Conservation (phyloP, 345 rosid genomes). For the Luvunga scandens region DNA sequence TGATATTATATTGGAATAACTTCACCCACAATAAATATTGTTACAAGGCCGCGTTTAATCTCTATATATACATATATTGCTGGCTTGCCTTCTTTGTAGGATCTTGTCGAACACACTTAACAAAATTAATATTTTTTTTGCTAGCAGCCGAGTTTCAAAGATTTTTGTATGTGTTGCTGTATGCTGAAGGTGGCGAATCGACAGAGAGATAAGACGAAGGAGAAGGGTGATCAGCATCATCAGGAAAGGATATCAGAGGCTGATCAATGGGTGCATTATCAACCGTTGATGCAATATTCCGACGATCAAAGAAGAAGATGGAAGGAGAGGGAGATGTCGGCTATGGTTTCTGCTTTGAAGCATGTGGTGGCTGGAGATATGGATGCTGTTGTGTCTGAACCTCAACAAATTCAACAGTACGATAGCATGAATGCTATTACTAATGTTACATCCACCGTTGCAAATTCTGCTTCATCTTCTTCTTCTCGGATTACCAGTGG, state of each 20-base stretch:
- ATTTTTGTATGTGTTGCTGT: neutral
- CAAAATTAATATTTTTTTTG: no score
- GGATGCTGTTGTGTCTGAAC: conserved; percentile 18
- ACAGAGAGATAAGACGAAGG: neutral
- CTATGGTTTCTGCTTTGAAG: conserved; percentile 69
- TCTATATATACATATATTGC: neutral
- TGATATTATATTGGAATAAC: neutral
- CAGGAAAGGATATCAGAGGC: neutral
- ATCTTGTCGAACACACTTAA: no score
- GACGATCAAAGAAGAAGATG: conserved; percentile 1
- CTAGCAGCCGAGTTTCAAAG: neutral
- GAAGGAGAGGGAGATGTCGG: conserved; percentile 72
- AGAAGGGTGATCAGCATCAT: neutral
- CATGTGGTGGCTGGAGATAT: conserved; percentile 66
- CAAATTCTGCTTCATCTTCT: neutral
- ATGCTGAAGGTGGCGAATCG: conserved; percentile 40
- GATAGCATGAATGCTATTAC: neutral
- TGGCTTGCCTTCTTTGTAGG: neutral
- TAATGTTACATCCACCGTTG: neutral
- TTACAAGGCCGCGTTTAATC: neutral
- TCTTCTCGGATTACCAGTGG: conserved; percentile 26
- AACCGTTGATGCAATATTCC: neutral
- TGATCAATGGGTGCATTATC: conserved; percentile 23
- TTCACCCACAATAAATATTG: neutral
- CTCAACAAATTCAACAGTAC: neutral